A percentile compares a stretch with the other conserved stretches of the same genome.
Evolutionary conservation across 2,329 filamentous ascomycete species (phyloP).

Genomic region (Penicillium sp.): DNA sequence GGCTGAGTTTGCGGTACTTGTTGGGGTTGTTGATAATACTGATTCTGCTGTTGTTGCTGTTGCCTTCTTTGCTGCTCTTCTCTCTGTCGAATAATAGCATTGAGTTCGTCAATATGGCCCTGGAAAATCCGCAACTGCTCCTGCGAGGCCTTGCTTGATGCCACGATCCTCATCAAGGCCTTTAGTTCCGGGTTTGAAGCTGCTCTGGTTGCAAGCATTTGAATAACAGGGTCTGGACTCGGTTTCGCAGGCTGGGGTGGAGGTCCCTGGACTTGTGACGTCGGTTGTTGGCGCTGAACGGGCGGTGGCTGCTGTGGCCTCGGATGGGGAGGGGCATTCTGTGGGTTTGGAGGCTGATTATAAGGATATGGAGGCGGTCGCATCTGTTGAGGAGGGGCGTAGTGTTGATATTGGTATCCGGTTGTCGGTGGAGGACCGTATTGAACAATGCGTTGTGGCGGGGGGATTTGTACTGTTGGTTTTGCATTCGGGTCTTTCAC

Average conservation of each 20-base stretch:
- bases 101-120: conserved; percentile 49
- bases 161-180: conserved; percentile 49
- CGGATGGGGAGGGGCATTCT: conserved; percentile 19
- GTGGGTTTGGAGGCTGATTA: conserved; percentile 22
- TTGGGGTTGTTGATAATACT: conserved; percentile 13
- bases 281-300: conserved; percentile 20
- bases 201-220: conserved; percentile 50
- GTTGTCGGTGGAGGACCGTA: conserved; percentile 36
- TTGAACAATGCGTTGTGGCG: conserved; percentile 39
- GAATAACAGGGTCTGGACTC: conserved; percentile 49
- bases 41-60: conserved; percentile 22
- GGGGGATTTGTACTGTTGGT: conserved; percentile 35
- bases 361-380: conserved; percentile 24
- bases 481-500: conserved; percentile 48
- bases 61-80: conserved; percentile 37
- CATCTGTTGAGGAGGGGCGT: conserved; percentile 28
- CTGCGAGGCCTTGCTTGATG: conserved; percentile 46
- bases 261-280: conserved; percentile 23
- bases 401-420: conserved; percentile 41
- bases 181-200: conserved; percentile 48
- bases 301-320: conserved; percentile 20
- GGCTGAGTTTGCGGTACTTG: conserved; percentile 15
- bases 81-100: conserved; percentile 45
- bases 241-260: conserved; percentile 38
- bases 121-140: conserved; percentile 49